These are phyloP conservation scores for Clonostachys byssicola DNA, from an alignment of 2,329 filamentous ascomycete species.

Conservation along the genomic window DNA sequence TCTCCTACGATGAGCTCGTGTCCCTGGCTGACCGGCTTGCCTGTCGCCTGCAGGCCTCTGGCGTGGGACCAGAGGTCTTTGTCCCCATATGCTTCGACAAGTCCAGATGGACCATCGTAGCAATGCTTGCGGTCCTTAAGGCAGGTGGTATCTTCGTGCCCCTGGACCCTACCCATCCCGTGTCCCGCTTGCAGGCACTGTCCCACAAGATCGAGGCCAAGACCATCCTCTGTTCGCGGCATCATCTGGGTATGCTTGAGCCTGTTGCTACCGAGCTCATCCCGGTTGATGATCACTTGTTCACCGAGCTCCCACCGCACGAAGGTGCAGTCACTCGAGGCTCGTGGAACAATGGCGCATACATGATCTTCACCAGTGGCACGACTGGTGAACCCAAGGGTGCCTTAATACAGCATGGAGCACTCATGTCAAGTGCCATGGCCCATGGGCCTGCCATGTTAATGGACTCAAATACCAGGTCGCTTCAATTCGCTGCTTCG, in stretches of 20 bases:
- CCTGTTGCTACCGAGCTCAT: conserved; percentile 8
- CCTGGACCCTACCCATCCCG: conserved; percentile 11
- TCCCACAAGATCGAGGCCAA: conserved; percentile 8
- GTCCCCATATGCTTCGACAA: conserved; percentile 20
- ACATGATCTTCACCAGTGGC: conserved; percentile 44
- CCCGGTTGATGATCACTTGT: conserved; percentile 7
- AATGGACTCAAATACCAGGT: conserved; percentile 14
- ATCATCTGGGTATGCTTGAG: conserved; percentile 8
- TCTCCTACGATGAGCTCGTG: conserved; percentile 35
- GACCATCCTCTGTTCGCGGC: conserved; percentile 11
- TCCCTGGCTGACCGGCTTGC: conserved; percentile 29
- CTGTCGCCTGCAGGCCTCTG: background rate
- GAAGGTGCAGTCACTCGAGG: conserved; percentile 2
- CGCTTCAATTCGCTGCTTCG: conserved; percentile 23
- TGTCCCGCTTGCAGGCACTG: conserved; percentile 5
- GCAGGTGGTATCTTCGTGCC: conserved; percentile 15
- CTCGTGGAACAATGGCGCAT: conserved; percentile 17
- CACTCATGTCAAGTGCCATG: conserved; percentile 9
- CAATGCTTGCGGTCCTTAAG: conserved; percentile 17
- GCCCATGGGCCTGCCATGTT: conserved; percentile 2
- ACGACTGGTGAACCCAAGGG: conserved; percentile 40
- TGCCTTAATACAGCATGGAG: conserved; percentile 10
- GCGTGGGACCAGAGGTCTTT: conserved; percentile 17
- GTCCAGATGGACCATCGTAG: conserved; percentile 17
- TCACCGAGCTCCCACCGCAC: conserved; percentile 1